These are phyloP conservation scores for Flaveria brownii DNA, from an alignment of 129 eudicot genomes.

Conservation along the genomic window DNA sequence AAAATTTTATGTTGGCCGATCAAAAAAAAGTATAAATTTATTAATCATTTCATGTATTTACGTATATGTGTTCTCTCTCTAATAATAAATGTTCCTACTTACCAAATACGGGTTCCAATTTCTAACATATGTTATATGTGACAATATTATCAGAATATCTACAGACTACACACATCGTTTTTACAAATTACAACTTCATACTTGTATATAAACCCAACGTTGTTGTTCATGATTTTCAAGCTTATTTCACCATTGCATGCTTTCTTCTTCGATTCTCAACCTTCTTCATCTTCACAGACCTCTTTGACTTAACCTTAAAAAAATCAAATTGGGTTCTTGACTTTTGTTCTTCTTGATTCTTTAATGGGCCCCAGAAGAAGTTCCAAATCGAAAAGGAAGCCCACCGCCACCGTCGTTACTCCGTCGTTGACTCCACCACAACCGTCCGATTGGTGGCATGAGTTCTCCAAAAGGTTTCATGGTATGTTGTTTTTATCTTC, in stretches of 20 bases:
- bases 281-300: constrained; percentile 18
- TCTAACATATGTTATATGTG: not conserved
- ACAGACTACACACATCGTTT: not conserved
- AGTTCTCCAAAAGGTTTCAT: constrained; percentile 53
- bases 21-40: no score
- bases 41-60: not conserved
- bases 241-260: constrained; percentile 14
- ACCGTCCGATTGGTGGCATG: constrained; percentile 60
- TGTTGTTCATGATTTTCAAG: not conserved
- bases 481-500: constrained; percentile 37
- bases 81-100: constrained; percentile 3
- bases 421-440: constrained; percentile 28
- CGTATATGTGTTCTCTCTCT: not conserved
- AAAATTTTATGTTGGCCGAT: no score
- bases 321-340: constrained; percentile 11
- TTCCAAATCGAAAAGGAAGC: constrained; percentile 38
- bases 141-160: constrained; percentile 11
- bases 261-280: constrained; percentile 9
- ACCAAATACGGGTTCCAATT: constrained; percentile 7
- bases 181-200: constrained; percentile 7
- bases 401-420: constrained; percentile 30
- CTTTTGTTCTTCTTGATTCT: constrained; percentile 26
- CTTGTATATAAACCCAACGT: not conserved
- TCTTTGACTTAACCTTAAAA: constrained; percentile 1
- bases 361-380: constrained; percentile 54